Percentiles rank a stretch among this genome's conserved stretches.
phyloP scores from a whole-genome alignment of 805 yeast species.

The Blastobotrys attinorum region DNA sequence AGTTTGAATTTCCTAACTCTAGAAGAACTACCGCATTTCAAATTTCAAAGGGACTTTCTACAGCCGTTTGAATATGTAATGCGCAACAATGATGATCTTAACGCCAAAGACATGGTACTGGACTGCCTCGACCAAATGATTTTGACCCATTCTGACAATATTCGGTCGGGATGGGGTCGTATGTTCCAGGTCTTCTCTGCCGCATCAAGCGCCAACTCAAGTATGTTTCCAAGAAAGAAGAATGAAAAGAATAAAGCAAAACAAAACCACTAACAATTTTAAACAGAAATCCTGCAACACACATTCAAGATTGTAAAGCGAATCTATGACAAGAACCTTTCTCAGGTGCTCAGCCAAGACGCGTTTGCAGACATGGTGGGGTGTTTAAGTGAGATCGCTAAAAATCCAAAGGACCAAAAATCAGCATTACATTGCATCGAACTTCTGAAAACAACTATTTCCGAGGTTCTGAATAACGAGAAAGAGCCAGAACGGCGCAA shows the following conservation, averaged over 20 bases:
- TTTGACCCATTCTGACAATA: conserved; percentile 58
- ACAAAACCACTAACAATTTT: conserved; percentile 8
- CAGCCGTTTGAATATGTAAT: conserved; percentile 82
- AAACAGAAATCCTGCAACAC: conserved; percentile 50
- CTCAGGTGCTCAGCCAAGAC: conserved; percentile 60
- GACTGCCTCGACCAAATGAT: conserved; percentile 87
- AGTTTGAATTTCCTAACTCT: conserved; percentile 87
- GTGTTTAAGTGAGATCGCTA: conserved; percentile 73
- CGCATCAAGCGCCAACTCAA: conserved; percentile 48
- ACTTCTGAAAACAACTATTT: conserved; percentile 55
- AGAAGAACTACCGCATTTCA: conserved; percentile 91
- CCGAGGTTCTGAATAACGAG: conserved; percentile 37
- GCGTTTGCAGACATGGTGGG: conserved; percentile 57
- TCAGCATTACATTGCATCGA: conserved; percentile 75
- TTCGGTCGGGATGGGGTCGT: conserved; percentile 93
- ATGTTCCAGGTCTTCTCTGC: conserved; percentile 69
- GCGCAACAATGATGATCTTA: conserved; percentile 53
- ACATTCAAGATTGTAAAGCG: conserved; percentile 56
- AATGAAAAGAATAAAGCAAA: conserved; percentile 1
- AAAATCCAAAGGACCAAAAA: conserved; percentile 76
- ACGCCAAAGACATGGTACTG: conserved; percentile 79
- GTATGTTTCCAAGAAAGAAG: conserved; percentile 1
- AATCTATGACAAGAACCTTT: conserved; percentile 55
- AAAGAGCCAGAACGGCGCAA: conserved; percentile 15
- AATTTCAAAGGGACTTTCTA: conserved; percentile 88